Conservation (phyloP, 768 basidiomycete species). For the Termitomyces sp. region DNA sequence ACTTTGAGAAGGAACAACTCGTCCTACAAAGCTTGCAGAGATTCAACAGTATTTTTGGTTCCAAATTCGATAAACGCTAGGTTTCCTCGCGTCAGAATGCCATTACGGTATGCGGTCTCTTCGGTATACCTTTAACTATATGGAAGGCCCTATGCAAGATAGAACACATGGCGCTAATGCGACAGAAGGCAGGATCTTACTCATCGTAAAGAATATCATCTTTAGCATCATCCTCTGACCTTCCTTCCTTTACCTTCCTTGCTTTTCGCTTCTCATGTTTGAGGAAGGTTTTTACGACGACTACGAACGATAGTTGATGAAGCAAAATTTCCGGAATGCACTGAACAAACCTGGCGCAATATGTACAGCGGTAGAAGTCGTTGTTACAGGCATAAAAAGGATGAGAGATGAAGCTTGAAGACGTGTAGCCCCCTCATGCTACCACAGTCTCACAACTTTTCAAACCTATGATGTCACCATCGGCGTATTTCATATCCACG, state of each 20-base stretch:
- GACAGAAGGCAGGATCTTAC: background rate
- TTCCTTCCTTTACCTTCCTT: background rate
- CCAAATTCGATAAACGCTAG: background rate
- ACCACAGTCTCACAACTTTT: too few relatives aligned
- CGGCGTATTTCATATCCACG: conserved; percentile 12
- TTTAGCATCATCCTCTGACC: background rate
- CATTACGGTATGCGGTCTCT: background rate
- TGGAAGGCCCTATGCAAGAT: background rate
- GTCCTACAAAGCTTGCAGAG: background rate
- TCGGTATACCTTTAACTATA: background rate
- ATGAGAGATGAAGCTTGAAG: too few relatives aligned
- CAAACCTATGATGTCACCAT: conserved; percentile 20
- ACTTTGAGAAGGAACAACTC: background rate
- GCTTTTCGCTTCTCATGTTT: background rate
- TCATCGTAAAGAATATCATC: background rate
- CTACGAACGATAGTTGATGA: background rate
- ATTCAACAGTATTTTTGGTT: background rate
- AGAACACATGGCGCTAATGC: background rate
- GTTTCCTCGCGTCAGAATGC: background rate
- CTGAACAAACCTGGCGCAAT: background rate
- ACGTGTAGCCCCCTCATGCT: too few relatives aligned
- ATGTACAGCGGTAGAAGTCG: background rate
- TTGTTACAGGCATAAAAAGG: background rate
- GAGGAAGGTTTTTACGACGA: background rate
- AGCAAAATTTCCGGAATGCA: background rate